Conservation (phyloP, 1,284 basidiomycete genomes). For the Heliocybe sulcata region DNA sequence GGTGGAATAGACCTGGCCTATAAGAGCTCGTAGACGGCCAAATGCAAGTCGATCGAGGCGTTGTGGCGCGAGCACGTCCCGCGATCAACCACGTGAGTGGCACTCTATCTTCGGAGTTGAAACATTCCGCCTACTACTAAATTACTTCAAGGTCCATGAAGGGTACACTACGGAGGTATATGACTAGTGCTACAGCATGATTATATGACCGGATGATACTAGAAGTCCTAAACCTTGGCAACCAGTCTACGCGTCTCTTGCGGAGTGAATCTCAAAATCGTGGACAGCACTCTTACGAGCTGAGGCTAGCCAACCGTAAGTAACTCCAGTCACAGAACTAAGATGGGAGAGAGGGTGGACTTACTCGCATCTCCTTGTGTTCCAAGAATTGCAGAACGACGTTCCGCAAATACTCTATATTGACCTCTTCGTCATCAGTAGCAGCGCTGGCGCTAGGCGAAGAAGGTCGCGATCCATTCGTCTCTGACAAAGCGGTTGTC, state of each 20-base stretch:
- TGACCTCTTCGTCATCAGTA: slow-evolving; percentile 82
- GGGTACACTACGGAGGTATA: not conserved
- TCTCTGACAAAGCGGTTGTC: slow-evolving; percentile 38
- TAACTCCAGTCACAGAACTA: not conserved
- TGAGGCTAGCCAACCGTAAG: slow-evolving; percentile 53
- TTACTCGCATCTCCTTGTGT: slow-evolving; percentile 81
- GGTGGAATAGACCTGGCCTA: not conserved
- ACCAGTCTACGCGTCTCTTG: slow-evolving; percentile 84
- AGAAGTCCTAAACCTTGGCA: slow-evolving; percentile 49
- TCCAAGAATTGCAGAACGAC: slow-evolving; percentile 91
- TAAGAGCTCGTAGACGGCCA: no score
- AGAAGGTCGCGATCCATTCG: slow-evolving; percentile 13
- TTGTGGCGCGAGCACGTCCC: not conserved
- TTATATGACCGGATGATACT: not conserved
- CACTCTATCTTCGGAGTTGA: no score
- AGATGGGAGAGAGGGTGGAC: slow-evolving; percentile 20
- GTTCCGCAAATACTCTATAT: slow-evolving; percentile 92
- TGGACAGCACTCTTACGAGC: slow-evolving; percentile 83
- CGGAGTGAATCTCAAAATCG: slow-evolving; percentile 89
- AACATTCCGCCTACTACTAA: no score
- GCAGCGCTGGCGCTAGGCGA: slow-evolving; percentile 13
- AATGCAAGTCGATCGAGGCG: not conserved
- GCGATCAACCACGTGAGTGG: not conserved
- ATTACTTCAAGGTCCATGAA: no score
- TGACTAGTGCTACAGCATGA: not conserved